These are phyloP conservation scores for Marasmius sp. DNA, from an alignment of 1,284 basidiomycete genomes.

Conservation along the genomic window DNA sequence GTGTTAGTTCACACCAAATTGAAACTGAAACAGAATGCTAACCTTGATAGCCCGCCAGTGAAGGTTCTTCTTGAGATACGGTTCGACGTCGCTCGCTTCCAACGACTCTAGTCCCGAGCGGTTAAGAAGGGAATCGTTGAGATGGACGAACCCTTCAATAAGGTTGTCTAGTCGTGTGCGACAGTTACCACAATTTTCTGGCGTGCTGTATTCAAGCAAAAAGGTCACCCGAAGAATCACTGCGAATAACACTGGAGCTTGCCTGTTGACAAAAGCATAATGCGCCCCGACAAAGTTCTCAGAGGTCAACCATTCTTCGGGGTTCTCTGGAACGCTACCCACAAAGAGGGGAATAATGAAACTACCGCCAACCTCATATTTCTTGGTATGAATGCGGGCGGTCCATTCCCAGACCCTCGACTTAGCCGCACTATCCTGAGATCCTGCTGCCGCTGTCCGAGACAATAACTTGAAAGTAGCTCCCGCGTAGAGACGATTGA, in stretches of 20 bases:
- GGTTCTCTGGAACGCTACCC: conserved; percentile 34
- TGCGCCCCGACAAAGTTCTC: conserved; percentile 36
- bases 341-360: conserved; percentile 45
- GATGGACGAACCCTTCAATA: conserved; percentile 54
- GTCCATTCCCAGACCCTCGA: conserved; percentile 36
- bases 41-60: conserved; percentile 39
- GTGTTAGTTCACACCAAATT: neutral
- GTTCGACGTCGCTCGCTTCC: conserved; percentile 33
- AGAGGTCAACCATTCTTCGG: conserved; percentile 31
- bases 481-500: conserved; percentile 32
- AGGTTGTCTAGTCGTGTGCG: conserved; percentile 29
- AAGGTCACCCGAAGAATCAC: neutral
- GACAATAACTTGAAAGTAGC: neutral
- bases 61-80: conserved; percentile 38
- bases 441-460: too few relatives aligned
- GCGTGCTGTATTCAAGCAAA: conserved; percentile 11
- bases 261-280: conserved; percentile 38
- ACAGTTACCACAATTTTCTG: conserved; percentile 41
- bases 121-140: conserved; percentile 34
- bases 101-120: conserved; percentile 28
- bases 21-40: conserved; percentile 3
- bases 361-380: conserved; percentile 39
- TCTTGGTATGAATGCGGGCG: conserved; percentile 38
- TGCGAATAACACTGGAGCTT: neutral
- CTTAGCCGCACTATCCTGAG: too few relatives aligned